Evolutionary conservation across 2,329 filamentous ascomycete species (phyloP).

Genomic region (Ceratocystis alfenasii): DNA sequence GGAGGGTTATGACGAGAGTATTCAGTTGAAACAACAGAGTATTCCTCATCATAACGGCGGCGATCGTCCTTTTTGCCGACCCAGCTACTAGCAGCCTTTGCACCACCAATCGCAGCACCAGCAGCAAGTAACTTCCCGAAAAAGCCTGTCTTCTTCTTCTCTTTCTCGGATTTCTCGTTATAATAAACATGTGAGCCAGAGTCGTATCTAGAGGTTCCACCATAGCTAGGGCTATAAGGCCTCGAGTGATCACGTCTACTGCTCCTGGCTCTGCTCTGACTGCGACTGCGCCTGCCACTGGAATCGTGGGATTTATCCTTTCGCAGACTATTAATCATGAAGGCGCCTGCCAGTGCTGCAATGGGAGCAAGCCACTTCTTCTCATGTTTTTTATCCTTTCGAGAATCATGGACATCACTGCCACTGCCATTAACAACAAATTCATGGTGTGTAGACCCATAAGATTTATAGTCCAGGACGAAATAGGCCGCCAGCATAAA

Average conservation of each 20-base stretch:
- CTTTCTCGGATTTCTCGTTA: slow-evolving; percentile 30
- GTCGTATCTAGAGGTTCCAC: slow-evolving; percentile 45
- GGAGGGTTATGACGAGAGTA: slow-evolving; percentile 34
- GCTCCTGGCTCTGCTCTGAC: slow-evolving; percentile 19
- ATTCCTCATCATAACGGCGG: slow-evolving; percentile 45
- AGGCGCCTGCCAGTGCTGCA: slow-evolving; percentile 40
- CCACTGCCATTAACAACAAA: slow-evolving; percentile 26
- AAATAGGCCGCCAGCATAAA: slow-evolving; percentile 67
- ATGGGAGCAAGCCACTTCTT: slow-evolving; percentile 42
- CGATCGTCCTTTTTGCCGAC: slow-evolving; percentile 34
- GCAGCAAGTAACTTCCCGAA: slow-evolving; percentile 48
- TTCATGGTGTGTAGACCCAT: slow-evolving; percentile 37
- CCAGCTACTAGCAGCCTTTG: slow-evolving; percentile 47
- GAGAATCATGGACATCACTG: slow-evolving; percentile 26
- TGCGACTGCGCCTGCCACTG: slow-evolving; percentile 31
- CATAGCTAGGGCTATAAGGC: slow-evolving; percentile 30
- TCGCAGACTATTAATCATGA: slow-evolving; percentile 36
- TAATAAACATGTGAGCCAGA: slow-evolving; percentile 54
- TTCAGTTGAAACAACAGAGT: slow-evolving; percentile 51
- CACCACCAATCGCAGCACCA: slow-evolving; percentile 51
- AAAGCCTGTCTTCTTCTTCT: slow-evolving; percentile 35
- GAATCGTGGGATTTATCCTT: slow-evolving; percentile 33
- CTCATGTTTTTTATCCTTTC: slow-evolving; percentile 29
- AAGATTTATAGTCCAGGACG: slow-evolving; percentile 58
- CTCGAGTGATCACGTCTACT: slow-evolving; percentile 24